A percentile compares a stretch with the other conserved stretches of the same genome.
These are phyloP conservation scores for Pterulicium gracile DNA, from an alignment of 1,284 basidiomycete genomes.

Conservation along the genomic window DNA sequence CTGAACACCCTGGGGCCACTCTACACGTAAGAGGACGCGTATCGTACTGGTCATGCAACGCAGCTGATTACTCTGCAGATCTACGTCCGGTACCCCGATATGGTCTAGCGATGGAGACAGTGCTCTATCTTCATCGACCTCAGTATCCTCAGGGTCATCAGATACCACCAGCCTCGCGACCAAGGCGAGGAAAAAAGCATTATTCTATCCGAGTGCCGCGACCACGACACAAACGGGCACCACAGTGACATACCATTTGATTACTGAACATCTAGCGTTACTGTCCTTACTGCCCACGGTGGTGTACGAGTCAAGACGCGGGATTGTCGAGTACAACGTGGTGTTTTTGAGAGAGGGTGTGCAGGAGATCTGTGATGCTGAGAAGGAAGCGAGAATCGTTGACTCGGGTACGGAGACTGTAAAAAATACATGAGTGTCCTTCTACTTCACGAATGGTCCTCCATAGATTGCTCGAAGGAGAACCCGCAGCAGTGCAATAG, in stretches of 20 bases:
- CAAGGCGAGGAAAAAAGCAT: conserved; percentile 12
- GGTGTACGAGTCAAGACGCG: conserved; percentile 69
- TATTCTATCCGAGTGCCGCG: conserved; percentile 43
- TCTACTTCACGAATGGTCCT: too few relatives aligned
- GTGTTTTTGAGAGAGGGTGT: conserved; percentile 78
- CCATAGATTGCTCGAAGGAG: too few relatives aligned
- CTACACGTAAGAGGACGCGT: conserved; percentile 50
- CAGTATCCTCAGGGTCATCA: background rate
- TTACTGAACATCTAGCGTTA: conserved; percentile 74
- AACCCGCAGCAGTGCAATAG: too few relatives aligned
- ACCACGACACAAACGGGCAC: conserved; percentile 33
- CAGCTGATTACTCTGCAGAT: conserved; percentile 18
- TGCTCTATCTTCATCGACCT: conserved; percentile 16
- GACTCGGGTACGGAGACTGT: conserved; percentile 4
- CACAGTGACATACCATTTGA: conserved; percentile 80
- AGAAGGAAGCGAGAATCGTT: conserved; percentile 43
- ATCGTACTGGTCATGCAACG: conserved; percentile 5
- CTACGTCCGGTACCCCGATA: conserved; percentile 22
- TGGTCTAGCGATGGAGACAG: background rate
- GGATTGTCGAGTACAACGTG: conserved; percentile 89
- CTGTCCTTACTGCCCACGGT: conserved; percentile 74
- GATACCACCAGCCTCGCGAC: conserved; percentile 4
- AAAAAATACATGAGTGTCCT: conserved; percentile 3
- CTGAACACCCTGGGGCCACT: conserved; percentile 78
- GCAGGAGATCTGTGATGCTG: conserved; percentile 66